phyloP scores from a whole-genome alignment of 352 stramenopile species.

The Globisporangium acanthophoron region DNA sequence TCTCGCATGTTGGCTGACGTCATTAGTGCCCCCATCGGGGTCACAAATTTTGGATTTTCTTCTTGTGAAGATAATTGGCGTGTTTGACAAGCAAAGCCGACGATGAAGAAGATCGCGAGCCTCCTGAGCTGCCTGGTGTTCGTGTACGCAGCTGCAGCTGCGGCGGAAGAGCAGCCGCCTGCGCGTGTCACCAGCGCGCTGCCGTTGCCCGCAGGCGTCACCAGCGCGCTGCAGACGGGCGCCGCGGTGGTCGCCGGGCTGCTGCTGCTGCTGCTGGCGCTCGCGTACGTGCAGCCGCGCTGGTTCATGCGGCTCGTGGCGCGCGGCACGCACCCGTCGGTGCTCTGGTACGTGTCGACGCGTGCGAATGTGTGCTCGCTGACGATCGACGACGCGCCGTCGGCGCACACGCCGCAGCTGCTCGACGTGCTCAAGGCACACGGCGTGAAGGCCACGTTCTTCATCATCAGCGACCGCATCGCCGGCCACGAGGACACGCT shows the following conservation, averaged over 20 bases:
- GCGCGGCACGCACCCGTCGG: constrained; percentile 60
- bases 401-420: constrained; percentile 48
- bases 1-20: too few species aligned
- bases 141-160: background rate
- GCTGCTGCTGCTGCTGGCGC: constrained; percentile 26
- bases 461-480: constrained; percentile 78
- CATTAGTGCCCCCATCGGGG: too few species aligned
- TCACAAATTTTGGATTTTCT: too few species aligned
- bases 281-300: constrained; percentile 63
- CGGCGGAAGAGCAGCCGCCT: background rate
- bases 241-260: background rate
- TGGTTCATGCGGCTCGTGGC: constrained; percentile 66
- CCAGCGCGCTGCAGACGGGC: constrained; percentile 10
- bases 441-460: constrained; percentile 76
- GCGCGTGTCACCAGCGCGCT: background rate
- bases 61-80: too few species aligned
- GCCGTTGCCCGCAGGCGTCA: background rate
- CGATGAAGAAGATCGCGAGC: background rate
- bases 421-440: constrained; percentile 65
- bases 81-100: too few species aligned
- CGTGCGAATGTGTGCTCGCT: constrained; percentile 50
- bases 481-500: constrained; percentile 61
- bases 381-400: constrained; percentile 80
- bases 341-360: constrained; percentile 72
- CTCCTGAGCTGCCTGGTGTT: background rate